phyloP scores from a whole-genome alignment of 176 grass and related monocot species.

The Raddia guianensis region DNA sequence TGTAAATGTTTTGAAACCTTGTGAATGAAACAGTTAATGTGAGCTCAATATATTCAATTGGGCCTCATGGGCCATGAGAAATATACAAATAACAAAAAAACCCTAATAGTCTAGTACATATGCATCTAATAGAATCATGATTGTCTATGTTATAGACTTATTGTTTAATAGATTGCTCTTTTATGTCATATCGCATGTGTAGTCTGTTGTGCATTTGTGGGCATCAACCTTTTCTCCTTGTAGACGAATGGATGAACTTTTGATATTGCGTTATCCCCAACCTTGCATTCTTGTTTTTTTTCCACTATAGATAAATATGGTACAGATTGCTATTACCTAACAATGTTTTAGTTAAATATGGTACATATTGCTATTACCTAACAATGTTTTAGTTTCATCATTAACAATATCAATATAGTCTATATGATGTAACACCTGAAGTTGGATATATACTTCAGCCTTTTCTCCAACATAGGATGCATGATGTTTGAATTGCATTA shows the following conservation, averaged over 20 bases:
- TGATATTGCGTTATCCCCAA: neutral
- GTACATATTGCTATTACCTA: slow-evolving; percentile 19
- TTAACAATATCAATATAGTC: neutral
- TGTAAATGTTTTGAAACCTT: slow-evolving; percentile 32
- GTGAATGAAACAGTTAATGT: neutral
- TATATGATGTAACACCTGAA: slow-evolving; percentile 12
- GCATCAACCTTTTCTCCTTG: neutral
- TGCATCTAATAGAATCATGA: neutral
- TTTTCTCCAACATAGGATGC: slow-evolving; percentile 24
- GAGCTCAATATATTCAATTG: too few relatives aligned
- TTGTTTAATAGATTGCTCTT: neutral
- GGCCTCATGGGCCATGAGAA: too few relatives aligned
- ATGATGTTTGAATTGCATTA: slow-evolving; percentile 23
- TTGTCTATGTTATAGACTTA: neutral
- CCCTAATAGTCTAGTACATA: too few relatives aligned
- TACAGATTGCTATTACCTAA: slow-evolving; percentile 16
- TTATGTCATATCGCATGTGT: neutral
- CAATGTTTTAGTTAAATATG: slow-evolving; percentile 1
- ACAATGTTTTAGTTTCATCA: neutral
- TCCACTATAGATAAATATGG: neutral
- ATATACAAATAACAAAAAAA: too few relatives aligned
- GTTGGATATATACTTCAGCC: neutral
- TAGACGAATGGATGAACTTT: neutral
- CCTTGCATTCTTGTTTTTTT: slow-evolving; percentile 10
- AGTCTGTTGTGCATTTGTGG: neutral